Conservation (phyloP, 2,329 filamentous ascomycete species). For the Colletotrichum cereale region DNA sequence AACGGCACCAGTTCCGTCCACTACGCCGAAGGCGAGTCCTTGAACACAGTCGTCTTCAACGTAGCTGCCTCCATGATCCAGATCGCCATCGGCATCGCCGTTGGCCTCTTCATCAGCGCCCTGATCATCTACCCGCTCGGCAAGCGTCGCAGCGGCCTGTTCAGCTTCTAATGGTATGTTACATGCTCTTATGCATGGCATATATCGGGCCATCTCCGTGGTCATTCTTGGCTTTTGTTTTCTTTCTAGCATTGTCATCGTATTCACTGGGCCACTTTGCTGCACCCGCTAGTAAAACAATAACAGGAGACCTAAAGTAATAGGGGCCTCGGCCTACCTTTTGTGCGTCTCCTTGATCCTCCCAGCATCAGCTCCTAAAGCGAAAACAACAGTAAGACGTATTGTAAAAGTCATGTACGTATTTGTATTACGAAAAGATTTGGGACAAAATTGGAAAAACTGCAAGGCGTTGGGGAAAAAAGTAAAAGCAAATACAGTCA, state of each 20-base stretch:
- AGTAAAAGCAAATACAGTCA: neutral
- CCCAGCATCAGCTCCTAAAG: neutral
- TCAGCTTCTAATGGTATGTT: constrained; percentile 56
- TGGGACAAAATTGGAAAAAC: neutral
- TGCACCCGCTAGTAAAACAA: neutral
- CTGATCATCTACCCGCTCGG: constrained; percentile 63
- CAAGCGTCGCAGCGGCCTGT: constrained; percentile 62
- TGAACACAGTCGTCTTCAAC: constrained; percentile 57
- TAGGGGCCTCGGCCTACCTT: neutral
- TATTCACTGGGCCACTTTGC: neutral
- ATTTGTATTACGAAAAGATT: neutral
- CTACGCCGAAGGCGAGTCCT: constrained; percentile 40
- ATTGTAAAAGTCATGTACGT: constrained; percentile 8
- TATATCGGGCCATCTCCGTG: neutral
- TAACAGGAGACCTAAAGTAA: neutral
- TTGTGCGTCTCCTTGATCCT: neutral
- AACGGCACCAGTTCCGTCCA: constrained; percentile 51
- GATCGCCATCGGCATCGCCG: constrained; percentile 65
- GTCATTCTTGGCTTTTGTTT: no score
- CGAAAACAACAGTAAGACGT: constrained; percentile 5
- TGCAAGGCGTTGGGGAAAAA: neutral
- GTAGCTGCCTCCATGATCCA: constrained; percentile 65
- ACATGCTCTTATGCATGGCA: neutral
- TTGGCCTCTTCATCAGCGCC: constrained; percentile 63
- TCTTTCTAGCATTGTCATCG: neutral